Evolutionary conservation across 2,329 filamentous ascomycete genomes (phyloP).

Genomic region (Monilinia laxa): DNA sequence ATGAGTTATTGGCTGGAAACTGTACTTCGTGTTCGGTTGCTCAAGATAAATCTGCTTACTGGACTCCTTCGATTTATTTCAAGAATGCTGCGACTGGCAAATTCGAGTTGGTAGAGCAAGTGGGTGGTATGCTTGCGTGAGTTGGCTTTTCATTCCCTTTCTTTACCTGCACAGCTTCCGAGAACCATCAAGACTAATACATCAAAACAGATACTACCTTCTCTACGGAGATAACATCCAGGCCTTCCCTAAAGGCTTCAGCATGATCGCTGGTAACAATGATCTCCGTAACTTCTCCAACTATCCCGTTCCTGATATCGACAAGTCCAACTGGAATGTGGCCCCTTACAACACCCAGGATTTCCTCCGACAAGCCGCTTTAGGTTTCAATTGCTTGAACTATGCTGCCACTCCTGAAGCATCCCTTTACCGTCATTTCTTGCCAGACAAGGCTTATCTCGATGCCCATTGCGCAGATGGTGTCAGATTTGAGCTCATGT

Average conservation of each 20-base stretch:
- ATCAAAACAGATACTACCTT: conserved; percentile 72
- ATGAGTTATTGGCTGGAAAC: conserved; percentile 57
- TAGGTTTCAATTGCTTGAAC: conserved; percentile 96
- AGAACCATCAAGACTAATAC: conserved; percentile 22
- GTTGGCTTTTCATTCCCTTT: conserved; percentile 42
- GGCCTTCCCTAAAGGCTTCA: conserved; percentile 75
- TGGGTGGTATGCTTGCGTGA: conserved; percentile 83
- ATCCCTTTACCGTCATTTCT: conserved; percentile 75
- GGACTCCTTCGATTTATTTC: conserved; percentile 60
- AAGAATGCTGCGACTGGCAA: conserved; percentile 42
- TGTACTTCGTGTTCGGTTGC: conserved; percentile 66
- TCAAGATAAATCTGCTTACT: conserved; percentile 66
- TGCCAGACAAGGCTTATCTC: conserved; percentile 77
- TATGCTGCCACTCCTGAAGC: conserved; percentile 55
- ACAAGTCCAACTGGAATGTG: conserved; percentile 67
- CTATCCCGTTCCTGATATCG: conserved; percentile 63
- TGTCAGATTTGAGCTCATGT: conserved; percentile 79
- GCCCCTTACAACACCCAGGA: conserved; percentile 59
- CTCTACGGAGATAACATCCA: conserved; percentile 61
- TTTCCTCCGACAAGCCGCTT: conserved; percentile 72
- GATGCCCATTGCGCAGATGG: conserved; percentile 82
- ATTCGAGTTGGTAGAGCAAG: conserved; percentile 65
- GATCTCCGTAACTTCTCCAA: conserved; percentile 62
- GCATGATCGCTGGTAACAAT: conserved; percentile 77
- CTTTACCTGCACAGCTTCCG: neutral